These are phyloP conservation scores for Hordeum pubiflorum DNA, from an alignment of 202 grass and related monocot species.

Conservation along the genomic window DNA sequence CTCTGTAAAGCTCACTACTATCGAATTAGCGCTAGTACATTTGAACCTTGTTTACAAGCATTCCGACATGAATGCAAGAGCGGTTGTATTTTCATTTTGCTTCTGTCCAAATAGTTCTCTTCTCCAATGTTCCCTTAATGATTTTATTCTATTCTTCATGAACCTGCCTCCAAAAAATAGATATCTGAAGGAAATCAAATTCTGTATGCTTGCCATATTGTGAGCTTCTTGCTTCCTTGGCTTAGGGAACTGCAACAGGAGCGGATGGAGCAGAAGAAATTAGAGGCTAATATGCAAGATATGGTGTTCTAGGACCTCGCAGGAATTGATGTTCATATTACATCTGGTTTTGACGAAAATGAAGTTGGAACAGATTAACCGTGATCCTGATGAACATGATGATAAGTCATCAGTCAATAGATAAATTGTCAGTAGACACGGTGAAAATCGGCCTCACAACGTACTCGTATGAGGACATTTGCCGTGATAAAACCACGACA, in stretches of 20 bases:
- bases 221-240: slow-evolving; percentile 50
- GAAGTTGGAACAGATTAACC: slow-evolving; percentile 32
- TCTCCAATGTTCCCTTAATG: background rate
- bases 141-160: background rate
- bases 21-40: background rate
- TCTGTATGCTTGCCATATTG: slow-evolving; percentile 38
- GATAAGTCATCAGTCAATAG: too few relatives aligned
- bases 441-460: too few relatives aligned
- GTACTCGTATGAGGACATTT: too few relatives aligned
- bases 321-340: background rate
- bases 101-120: too few relatives aligned
- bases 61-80: too few relatives aligned
- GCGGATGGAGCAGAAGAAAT: slow-evolving; percentile 48
- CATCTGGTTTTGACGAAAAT: slow-evolving; percentile 28
- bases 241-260: slow-evolving; percentile 45
- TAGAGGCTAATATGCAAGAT: slow-evolving; percentile 62
- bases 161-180: slow-evolving; percentile 25
- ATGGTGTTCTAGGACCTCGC: background rate
- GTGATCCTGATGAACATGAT: slow-evolving; percentile 34
- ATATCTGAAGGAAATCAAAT: slow-evolving; percentile 33
- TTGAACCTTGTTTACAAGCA: background rate
- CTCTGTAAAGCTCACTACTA: background rate
- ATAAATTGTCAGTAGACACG: too few relatives aligned
- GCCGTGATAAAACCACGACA: too few relatives aligned
- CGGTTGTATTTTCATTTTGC: too few relatives aligned